phyloP scores from a whole-genome alignment of 2,329 filamentous ascomycete genomes.

The Neopestalotiopsis rosae region DNA sequence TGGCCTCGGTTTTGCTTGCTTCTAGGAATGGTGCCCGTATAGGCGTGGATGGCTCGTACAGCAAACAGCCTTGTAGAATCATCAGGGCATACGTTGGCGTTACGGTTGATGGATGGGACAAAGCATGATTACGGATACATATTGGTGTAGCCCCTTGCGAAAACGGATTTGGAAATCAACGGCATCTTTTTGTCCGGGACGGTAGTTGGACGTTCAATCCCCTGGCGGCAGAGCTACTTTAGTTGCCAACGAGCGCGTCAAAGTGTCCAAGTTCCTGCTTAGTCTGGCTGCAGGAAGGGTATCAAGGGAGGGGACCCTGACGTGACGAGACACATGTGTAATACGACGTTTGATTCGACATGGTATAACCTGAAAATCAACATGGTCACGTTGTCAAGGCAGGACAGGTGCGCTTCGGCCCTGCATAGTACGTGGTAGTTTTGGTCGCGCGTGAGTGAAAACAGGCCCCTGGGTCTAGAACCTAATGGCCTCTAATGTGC shows the following conservation, averaged over 20 bases:
- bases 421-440: background rate
- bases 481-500: background rate
- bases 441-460: background rate
- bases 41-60: background rate
- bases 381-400: background rate
- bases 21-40: background rate
- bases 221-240: background rate
- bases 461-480: background rate
- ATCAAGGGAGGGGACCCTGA: background rate
- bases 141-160: background rate
- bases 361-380: background rate
- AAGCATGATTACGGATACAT: constrained; percentile 7
- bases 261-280: background rate
- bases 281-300: constrained; percentile 10
- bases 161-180: background rate
- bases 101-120: constrained; percentile 11
- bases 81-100: constrained; percentile 10
- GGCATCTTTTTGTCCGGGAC: background rate
- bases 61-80: background rate
- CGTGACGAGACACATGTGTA: background rate
- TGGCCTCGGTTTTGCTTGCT: background rate
- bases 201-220: background rate
- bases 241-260: background rate
- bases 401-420: background rate
- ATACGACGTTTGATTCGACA: background rate